Evolutionary conservation across 2,329 filamentous ascomycete genomes (phyloP).

Genomic region (Aspergillus ibericus): DNA sequence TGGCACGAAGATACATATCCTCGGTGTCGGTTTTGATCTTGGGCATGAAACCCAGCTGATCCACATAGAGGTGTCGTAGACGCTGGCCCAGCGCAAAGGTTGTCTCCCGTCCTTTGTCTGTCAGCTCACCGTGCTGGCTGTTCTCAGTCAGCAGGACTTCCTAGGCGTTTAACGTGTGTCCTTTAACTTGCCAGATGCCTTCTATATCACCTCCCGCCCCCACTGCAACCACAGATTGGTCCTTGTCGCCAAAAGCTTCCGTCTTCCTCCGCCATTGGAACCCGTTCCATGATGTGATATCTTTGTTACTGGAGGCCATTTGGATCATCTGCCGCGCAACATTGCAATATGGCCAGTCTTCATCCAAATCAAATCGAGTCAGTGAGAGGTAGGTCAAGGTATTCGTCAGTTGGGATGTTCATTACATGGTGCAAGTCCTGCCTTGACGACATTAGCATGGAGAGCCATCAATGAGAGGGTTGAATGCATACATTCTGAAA

Average conservation of each 20-base stretch:
- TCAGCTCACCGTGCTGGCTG: constrained; percentile 64
- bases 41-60: constrained; percentile 72
- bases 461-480: background rate
- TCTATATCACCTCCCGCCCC: constrained; percentile 72
- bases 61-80: constrained; percentile 70
- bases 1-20: constrained; percentile 71
- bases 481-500: constrained; percentile 67
- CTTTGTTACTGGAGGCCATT: constrained; percentile 57
- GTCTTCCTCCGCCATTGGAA: constrained; percentile 69
- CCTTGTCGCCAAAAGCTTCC: constrained; percentile 74
- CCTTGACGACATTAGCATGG: constrained; percentile 36
- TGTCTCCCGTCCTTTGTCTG: constrained; percentile 70
- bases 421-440: constrained; percentile 52
- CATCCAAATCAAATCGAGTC: constrained; percentile 8
- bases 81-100: constrained; percentile 69
- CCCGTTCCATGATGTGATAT: constrained; percentile 56
- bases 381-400: background rate
- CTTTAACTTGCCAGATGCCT: constrained; percentile 68
- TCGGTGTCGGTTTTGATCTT: constrained; percentile 55
- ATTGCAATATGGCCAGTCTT: constrained; percentile 87
- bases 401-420: background rate
- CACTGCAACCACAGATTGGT: constrained; percentile 67
- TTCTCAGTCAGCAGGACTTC: constrained; percentile 15
- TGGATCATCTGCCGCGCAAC: constrained; percentile 70
- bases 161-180: background rate